Evolutionary conservation across 2,329 filamentous ascomycete genomes (phyloP).

Genomic region (Colletotrichum sp.): DNA sequence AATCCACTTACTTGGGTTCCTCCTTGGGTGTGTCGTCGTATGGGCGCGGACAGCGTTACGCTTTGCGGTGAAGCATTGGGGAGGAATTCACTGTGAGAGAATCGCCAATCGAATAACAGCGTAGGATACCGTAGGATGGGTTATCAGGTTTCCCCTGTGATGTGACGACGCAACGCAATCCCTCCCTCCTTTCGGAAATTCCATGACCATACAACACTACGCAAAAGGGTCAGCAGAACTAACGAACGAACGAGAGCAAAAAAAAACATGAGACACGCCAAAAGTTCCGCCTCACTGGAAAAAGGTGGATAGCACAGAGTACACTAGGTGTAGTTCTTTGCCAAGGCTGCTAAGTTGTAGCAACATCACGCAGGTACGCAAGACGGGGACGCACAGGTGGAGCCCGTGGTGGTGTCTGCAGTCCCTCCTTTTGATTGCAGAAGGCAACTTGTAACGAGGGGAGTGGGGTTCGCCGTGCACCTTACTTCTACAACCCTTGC

Average conservation of each 20-base stretch:
- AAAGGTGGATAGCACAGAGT: neutral
- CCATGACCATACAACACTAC: neutral
- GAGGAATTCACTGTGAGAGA: neutral
- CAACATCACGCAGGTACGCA: neutral
- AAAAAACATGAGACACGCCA: conserved; percentile 15
- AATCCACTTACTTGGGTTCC: neutral
- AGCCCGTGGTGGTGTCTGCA: neutral
- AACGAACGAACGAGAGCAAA: neutral
- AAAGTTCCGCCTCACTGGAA: conserved; percentile 19
- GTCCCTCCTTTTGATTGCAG: neutral
- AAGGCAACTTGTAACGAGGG: conserved; percentile 10
- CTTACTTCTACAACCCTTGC: neutral
- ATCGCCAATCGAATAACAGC: neutral
- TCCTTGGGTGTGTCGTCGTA: neutral
- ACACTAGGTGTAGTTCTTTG: neutral
- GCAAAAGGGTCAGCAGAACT: neutral
- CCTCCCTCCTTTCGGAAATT: neutral
- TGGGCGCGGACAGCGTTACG: neutral
- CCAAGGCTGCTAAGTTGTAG: neutral
- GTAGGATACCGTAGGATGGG: neutral
- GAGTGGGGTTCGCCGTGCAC: neutral
- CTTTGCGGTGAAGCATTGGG: neutral
- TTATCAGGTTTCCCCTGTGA: neutral
- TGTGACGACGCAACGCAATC: neutral
- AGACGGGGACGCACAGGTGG: neutral